Evolutionary conservation across 1,284 basidiomycete species (phyloP).

Genomic region (Heterobasidion irregulare): DNA sequence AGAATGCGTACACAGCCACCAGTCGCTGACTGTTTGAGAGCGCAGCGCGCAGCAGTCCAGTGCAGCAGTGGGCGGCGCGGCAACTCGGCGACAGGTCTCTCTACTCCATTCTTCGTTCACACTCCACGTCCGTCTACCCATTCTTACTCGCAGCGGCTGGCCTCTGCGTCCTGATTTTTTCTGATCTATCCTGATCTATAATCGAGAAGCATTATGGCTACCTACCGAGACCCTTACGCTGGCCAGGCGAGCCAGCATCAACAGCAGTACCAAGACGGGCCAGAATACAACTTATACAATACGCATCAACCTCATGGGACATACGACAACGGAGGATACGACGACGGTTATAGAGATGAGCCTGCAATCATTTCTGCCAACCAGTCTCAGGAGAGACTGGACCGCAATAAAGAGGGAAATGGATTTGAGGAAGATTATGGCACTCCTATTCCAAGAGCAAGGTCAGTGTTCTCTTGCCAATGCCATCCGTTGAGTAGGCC

Average conservation of each 20-base stretch:
- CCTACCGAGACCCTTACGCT: not conserved
- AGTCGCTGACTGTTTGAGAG: not conserved
- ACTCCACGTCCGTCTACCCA: not conserved
- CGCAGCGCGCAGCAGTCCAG: not conserved
- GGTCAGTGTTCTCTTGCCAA: not conserved
- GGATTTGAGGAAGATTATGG: slow-evolving; percentile 16
- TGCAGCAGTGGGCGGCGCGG: not conserved
- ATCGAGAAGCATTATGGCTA: not conserved
- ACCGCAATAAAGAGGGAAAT: not conserved
- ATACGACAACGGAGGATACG: slow-evolving; percentile 26
- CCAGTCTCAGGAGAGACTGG: slow-evolving; percentile 14
- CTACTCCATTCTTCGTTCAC: not conserved
- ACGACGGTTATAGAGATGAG: slow-evolving; percentile 36
- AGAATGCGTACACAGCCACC: no score
- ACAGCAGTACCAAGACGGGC: not conserved
- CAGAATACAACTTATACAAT: slow-evolving; percentile 43
- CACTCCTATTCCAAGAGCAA: not conserved
- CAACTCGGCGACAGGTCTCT: not conserved
- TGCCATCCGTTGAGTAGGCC: not conserved
- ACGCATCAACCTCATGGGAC: slow-evolving; percentile 35
- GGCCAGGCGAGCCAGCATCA: slow-evolving; percentile 25
- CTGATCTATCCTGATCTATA: not conserved
- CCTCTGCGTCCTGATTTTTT: not conserved
- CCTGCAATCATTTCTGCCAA: slow-evolving; percentile 10
- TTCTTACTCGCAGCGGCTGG: not conserved